phyloP scores from a whole-genome alignment of 805 yeast species.

The Torulaspora quercuum region DNA sequence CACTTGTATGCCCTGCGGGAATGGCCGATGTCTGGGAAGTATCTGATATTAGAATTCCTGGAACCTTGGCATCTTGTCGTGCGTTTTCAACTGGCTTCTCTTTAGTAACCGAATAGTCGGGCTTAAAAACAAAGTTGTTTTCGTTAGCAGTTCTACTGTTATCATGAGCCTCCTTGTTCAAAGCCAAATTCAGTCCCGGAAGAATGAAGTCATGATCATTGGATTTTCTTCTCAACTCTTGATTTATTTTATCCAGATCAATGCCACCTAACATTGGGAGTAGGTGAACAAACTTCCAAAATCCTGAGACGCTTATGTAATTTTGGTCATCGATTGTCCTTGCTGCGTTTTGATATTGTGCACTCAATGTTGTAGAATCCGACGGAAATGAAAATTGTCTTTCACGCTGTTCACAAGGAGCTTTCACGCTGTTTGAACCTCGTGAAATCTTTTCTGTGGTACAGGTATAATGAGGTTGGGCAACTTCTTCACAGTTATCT shows the following conservation, averaged over 20 bases:
- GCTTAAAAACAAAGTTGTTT: constrained; percentile 7
- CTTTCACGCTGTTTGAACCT: constrained; percentile 4
- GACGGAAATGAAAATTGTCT: constrained; percentile 18
- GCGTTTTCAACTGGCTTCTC: too few species aligned
- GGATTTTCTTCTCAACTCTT: constrained; percentile 21
- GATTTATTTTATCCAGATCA: constrained; percentile 34
- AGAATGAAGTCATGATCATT: constrained; percentile 21
- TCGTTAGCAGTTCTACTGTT: neutral
- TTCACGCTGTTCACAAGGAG: constrained; percentile 8
- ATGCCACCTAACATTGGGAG: constrained; percentile 35
- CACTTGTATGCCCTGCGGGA: too few species aligned
- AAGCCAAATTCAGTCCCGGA: constrained; percentile 28
- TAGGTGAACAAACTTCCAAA: constrained; percentile 29
- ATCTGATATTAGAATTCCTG: too few species aligned
- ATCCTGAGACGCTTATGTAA: constrained; percentile 22
- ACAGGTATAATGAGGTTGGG: constrained; percentile 26
- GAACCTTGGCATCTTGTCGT: too few species aligned
- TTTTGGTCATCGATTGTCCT: neutral
- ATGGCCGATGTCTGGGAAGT: too few species aligned
- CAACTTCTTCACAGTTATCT: constrained; percentile 30
- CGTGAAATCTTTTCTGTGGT: constrained; percentile 4
- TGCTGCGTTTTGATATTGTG: constrained; percentile 3
- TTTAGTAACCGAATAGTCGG: constrained; percentile 11
- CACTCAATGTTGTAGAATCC: constrained; percentile 15
- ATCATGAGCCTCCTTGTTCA: neutral